Percentiles rank a stretch among this genome's conserved stretches.
phyloP scores from a whole-genome alignment of 495 filamentous ascomycete species.

The Tuber brumale region DNA sequence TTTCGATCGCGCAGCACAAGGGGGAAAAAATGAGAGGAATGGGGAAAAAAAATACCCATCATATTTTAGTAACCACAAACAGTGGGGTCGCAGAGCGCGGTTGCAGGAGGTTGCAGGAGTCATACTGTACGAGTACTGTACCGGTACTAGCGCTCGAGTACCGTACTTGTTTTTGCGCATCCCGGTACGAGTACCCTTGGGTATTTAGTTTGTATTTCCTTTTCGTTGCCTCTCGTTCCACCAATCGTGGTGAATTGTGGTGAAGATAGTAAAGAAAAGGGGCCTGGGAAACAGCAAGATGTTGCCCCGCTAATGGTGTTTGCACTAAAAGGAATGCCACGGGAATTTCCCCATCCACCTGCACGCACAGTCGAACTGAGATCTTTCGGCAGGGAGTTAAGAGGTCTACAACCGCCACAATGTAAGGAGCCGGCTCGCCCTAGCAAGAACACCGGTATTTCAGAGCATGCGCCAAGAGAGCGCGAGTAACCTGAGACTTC shows the following conservation, averaged over 20 bases:
- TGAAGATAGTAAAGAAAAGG: background rate
- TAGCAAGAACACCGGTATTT: background rate
- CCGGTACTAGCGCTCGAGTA: background rate
- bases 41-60: slow-evolving; percentile 1
- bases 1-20: background rate
- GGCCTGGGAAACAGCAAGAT: background rate
- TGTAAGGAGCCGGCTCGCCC: background rate
- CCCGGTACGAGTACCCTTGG: background rate
- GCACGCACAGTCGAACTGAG: background rate
- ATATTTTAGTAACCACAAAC: background rate
- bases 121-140: background rate
- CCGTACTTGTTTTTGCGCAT: too few relatives aligned
- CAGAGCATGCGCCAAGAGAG: background rate
- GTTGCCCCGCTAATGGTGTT: background rate
- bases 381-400: background rate
- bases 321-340: background rate
- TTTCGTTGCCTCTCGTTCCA: background rate
- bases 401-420: background rate
- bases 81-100: background rate
- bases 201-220: background rate
- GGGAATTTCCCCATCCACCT: background rate
- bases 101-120: background rate
- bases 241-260: background rate
- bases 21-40: background rate
- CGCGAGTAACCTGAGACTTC: background rate